phyloP scores from a whole-genome alignment of 2,329 filamentous ascomycete species.

The Ceratocystiopsis brevicomis region DNA sequence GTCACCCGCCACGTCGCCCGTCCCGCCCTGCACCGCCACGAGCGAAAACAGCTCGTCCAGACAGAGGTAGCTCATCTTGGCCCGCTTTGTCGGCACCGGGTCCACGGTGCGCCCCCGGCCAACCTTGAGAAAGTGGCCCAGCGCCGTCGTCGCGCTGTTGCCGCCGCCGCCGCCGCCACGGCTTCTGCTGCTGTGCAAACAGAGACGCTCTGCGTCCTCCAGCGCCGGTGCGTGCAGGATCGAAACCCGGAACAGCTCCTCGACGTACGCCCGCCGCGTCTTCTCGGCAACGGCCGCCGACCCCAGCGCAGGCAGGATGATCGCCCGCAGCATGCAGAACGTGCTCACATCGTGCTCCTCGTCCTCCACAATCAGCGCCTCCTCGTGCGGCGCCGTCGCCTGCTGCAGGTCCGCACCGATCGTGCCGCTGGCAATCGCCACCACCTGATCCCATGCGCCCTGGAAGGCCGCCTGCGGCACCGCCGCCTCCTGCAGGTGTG shows the following conservation, averaged over 20 bases:
- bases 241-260: constrained; percentile 63
- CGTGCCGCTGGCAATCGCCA: constrained; percentile 48
- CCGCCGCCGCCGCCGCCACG: background rate
- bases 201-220: constrained; percentile 38
- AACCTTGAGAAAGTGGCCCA: constrained; percentile 42
- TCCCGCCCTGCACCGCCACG: constrained; percentile 23
- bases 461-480: constrained; percentile 27
- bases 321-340: constrained; percentile 46
- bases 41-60: constrained; percentile 62
- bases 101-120: constrained; percentile 57
- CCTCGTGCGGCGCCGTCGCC: constrained; percentile 23
- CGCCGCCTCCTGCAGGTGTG: constrained; percentile 32
- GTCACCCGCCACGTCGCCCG: no score
- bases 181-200: constrained; percentile 26
- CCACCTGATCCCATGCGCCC: constrained; percentile 51
- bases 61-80: constrained; percentile 60
- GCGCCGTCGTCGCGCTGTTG: constrained; percentile 6
- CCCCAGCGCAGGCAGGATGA: constrained; percentile 60
- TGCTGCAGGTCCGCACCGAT: constrained; percentile 41
- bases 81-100: constrained; percentile 42
- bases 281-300: constrained; percentile 43
- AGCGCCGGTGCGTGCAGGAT: constrained; percentile 51
- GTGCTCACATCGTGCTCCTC: constrained; percentile 65
- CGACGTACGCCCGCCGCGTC: constrained; percentile 49
- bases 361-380: constrained; percentile 35